Base-by-base conservation (phyloP, 306 rosid genomes). In the Gastrolobium villosum region DNA sequence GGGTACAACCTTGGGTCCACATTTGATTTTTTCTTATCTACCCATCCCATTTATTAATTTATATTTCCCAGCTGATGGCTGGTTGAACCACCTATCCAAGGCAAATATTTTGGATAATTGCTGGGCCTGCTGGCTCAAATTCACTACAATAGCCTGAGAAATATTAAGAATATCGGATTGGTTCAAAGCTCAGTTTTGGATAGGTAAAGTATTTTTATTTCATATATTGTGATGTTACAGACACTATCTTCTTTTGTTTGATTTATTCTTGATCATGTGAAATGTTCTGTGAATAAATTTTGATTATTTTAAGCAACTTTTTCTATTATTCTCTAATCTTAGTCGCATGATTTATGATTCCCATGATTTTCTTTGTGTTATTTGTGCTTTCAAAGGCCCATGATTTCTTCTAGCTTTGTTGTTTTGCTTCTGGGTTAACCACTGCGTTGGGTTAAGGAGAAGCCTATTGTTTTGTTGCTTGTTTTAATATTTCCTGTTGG, bases 401-500 rank as follows among this genome's bases (percentile, higher is more conserved):
- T 72, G 37, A 49, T 66, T 46, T 63, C 36, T 80, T 74, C 14
- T 31, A 46, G 56, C 40, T 44, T 62, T 78, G 69, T 10, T 64
- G 67, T 63, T 71, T 72, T 72, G 52, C 62, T 74, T 54, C 53
- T 62, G 5, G 5, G 78, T 79, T 43, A 9, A 45, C 57, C 64
- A 39, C 20, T 52, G 53, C 45, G 15, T 44, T 46, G 7, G 5
- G 63, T 73, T 54, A 15, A 40, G 48, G 45, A 72, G 53, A n/a
- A 10, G 4, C 74, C 60, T 40, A 10, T n/a, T 65, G n/a, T 15
- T 40, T n/a, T 65, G n/a, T 15, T 40, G 15, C 32, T 74, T 68
- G 50, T 41, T 69, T 67, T 35, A 40, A 32, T 56, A 13, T 55
- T 40, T 15, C 48, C 53, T 62, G 15, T 5, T 11, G 53, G 57